Percentiles rank a stretch among this genome's conserved stretches.
phyloP scores from a whole-genome alignment of 352 stramenopile species.

The Globisporangium canariense region DNA sequence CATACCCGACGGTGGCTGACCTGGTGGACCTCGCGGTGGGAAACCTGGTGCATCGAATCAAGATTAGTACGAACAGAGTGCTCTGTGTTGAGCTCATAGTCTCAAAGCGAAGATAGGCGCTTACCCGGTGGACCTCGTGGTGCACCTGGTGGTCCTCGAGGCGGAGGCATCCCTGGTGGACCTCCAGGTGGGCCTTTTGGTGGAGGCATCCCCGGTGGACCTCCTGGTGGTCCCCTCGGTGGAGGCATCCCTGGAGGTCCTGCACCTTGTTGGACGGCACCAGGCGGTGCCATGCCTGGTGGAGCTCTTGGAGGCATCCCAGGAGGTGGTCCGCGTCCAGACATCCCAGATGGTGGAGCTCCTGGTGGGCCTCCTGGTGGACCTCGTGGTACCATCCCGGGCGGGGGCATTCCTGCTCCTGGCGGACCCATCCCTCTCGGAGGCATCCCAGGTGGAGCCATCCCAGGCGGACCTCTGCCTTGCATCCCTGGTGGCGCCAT shows the following conservation, averaged over 20 bases:
- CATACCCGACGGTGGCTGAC: slow-evolving; percentile 15
- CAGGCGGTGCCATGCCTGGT: slow-evolving; percentile 3
- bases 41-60: slow-evolving; percentile 10
- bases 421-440: slow-evolving; percentile 15
- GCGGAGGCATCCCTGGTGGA: slow-evolving; percentile 18
- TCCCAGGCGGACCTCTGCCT: neutral
- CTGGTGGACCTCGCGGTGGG: slow-evolving; percentile 21
- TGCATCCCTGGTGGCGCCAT: slow-evolving; percentile 2
- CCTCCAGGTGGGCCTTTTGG: neutral
- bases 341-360: neutral
- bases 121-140: slow-evolving; percentile 20
- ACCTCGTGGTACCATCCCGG: neutral
- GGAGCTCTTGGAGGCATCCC: neutral
- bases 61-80: neutral
- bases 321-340: neutral
- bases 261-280: slow-evolving; percentile 1
- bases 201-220: slow-evolving; percentile 9
- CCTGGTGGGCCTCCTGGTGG: slow-evolving; percentile 8
- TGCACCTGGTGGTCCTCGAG: slow-evolving; percentile 17
- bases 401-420: slow-evolving; percentile 10
- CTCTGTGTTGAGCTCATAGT: neutral
- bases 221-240: slow-evolving; percentile 6
- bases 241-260: slow-evolving; percentile 4
- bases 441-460: slow-evolving; percentile 7
- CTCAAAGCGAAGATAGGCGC: neutral